These are phyloP conservation scores for Saccharomyces hybrid DNA, from an alignment of 1,139 yeast genomes.

Conservation along the genomic window DNA sequence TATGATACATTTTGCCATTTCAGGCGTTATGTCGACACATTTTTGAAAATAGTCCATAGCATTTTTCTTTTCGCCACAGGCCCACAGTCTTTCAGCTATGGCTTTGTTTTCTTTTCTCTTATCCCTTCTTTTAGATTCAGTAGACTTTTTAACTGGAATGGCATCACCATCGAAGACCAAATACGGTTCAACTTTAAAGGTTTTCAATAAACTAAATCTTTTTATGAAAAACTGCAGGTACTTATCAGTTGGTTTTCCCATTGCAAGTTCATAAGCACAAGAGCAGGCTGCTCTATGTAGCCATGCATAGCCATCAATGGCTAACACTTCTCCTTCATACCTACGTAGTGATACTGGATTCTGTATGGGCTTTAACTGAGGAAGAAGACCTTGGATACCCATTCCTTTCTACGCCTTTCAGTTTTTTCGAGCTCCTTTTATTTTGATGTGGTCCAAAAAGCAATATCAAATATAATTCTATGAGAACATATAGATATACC, in stretches of 20 bases:
- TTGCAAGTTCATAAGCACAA: conserved; percentile 79
- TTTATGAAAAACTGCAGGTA: conserved; percentile 54
- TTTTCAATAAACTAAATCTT: conserved; percentile 56
- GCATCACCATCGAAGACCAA: conserved; percentile 92
- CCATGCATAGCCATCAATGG: conserved; percentile 97
- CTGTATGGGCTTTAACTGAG: conserved; percentile 66
- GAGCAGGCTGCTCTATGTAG: conserved; percentile 77
- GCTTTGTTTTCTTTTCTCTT: conserved; percentile 51
- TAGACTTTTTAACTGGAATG: conserved; percentile 68
- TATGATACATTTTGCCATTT: conserved; percentile 83
- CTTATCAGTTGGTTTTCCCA: conserved; percentile 59
- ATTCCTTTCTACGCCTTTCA: conserved; percentile 30
- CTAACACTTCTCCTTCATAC: conserved; percentile 70
- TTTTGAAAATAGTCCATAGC: conserved; percentile 70
- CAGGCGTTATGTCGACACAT: conserved; percentile 81
- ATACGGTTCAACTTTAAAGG: conserved; percentile 71
- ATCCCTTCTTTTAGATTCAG: conserved; percentile 57
- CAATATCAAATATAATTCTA: neutral
- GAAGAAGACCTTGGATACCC: conserved; percentile 80
- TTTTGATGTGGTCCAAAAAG: neutral
- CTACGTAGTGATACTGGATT: conserved; percentile 48
- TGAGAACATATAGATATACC: neutral
- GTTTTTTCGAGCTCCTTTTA: neutral
- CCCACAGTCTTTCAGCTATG: conserved; percentile 45
- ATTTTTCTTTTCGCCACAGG: conserved; percentile 45